These are phyloP conservation scores for Tardiomyces blankii DNA, from an alignment of 1,139 yeast genomes.

Conservation along the genomic window DNA sequence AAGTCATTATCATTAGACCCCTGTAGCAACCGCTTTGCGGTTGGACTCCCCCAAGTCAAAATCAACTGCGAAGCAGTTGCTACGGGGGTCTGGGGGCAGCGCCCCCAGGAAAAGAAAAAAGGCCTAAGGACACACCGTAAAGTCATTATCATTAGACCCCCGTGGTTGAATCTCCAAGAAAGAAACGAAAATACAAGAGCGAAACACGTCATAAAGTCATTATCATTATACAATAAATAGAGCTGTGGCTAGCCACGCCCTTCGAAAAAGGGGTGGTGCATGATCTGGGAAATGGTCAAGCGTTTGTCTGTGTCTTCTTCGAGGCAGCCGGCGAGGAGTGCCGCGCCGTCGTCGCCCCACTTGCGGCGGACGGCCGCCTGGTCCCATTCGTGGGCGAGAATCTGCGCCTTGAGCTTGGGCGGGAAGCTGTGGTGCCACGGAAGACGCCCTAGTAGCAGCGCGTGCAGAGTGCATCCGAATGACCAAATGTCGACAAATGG, in stretches of 20 bases:
- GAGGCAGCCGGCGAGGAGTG: conserved; percentile 44
- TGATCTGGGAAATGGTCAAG: conserved; percentile 35
- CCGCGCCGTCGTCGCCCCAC: not conserved
- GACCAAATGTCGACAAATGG: conserved; percentile 88
- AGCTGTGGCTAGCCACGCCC: not conserved
- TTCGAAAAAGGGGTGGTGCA: not conserved
- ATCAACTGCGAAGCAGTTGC: too few species aligned
- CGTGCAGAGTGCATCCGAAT: conserved; percentile 64
- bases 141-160: too few species aligned
- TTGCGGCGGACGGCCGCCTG: conserved; percentile 5
- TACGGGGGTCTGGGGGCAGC: too few species aligned
- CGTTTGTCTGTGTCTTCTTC: conserved; percentile 40
- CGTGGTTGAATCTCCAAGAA: too few species aligned
- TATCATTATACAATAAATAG: too few species aligned
- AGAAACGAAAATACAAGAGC: too few species aligned
- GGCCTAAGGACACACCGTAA: too few species aligned
- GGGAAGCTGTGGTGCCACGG: conserved; percentile 81
- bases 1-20: too few species aligned
- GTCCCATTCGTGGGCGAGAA: conserved; percentile 56
- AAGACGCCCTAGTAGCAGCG: conserved; percentile 60
- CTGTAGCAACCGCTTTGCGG: too few species aligned
- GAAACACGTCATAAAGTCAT: too few species aligned
- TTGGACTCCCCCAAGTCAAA: too few species aligned
- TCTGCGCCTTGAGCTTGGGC: conserved; percentile 65
- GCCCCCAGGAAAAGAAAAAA: too few species aligned